Percentiles rank a stretch among this genome's conserved stretches.
These are phyloP conservation scores for Chlamydomonas reinhardtii DNA, from an alignment of 163 green algal genomes.

Conservation along the genomic window DNA sequence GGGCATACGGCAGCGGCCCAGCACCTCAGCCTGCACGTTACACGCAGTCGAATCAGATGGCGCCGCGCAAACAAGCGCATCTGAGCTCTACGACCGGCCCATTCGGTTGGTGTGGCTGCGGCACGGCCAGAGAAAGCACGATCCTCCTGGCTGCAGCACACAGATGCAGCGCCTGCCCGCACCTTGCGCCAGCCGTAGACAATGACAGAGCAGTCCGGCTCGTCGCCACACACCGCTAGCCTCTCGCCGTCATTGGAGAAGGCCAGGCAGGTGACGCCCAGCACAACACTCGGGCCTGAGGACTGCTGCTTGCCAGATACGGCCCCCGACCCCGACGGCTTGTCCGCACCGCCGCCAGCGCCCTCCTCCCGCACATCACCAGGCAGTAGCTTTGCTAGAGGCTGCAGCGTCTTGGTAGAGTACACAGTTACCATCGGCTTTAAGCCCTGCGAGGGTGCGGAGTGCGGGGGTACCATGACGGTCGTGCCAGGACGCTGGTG, in stretches of 20 bases:
- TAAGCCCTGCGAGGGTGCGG: constrained; percentile 45
- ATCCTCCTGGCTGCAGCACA: too few relatives aligned
- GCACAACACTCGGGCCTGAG: not conserved
- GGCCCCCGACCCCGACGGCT: not conserved
- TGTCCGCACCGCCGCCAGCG: not conserved
- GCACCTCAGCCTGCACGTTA: constrained; percentile 1
- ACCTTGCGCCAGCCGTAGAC: constrained; percentile 64
- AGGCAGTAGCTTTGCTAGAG: constrained; percentile 31
- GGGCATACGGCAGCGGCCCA: constrained; percentile 13
- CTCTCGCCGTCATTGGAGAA: constrained; percentile 62
- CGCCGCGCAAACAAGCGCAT: not conserved
- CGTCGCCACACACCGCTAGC: constrained; percentile 52
- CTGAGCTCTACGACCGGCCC: too few relatives aligned
- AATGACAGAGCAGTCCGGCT: constrained; percentile 50
- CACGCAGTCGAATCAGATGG: too few relatives aligned
- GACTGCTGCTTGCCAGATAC: not conserved
- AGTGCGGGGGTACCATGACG: too few relatives aligned
- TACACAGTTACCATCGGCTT: constrained; percentile 50
- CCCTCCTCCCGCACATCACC: not conserved
- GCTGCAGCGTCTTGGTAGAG: constrained; percentile 39
- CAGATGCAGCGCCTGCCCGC: not conserved
- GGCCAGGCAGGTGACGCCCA: constrained; percentile 53
- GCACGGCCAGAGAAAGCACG: too few relatives aligned
- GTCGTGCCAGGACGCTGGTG: too few relatives aligned
- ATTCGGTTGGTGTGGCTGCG: too few relatives aligned